Evolutionary conservation across 352 stramenopile species (phyloP), one percentile per base, ranked within the genome.

Genomic region (Peronospora farinosa): DNA sequence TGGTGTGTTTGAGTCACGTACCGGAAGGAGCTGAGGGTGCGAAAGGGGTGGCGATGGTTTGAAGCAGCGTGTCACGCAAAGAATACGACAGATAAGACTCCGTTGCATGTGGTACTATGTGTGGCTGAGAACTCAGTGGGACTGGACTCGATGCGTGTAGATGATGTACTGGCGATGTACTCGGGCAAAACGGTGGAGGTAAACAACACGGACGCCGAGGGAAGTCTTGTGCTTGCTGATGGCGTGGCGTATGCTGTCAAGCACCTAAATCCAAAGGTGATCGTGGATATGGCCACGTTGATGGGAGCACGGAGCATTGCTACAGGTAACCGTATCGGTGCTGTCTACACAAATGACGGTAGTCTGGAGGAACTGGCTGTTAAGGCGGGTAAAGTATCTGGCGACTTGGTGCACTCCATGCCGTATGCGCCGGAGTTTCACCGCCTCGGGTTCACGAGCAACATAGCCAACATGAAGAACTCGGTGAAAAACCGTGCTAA

Each of bases 381-480:
- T 28, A 65, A 68, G 38, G 81, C 81, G 16, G 95, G 93, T 36
- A 88, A 95, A 57, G 30, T 55, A 16, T 95, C 82, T 12, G 95
- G 95, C 27, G 95, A 98, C 60, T 73, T 98, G 28, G 78, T 81
- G 25, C 92, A 95, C 74, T 86, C 92, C 6, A 66, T 98, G 53
- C 75, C 95, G 19, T 98, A 97, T 66, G 78, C 72, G 40, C 95
- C 95, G 0, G 93, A 98, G 62, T 88, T 98, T 38, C 91, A 95
- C 63, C 83, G 83, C 47, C 63, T 66, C 21, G 93, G 98, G 62
- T 98, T 98, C 69, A 88, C 86, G 60, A 92, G 73, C 57, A 73
- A 81, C 13, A 78, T 98, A 16, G 92, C 95, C 3, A 93, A 98
- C 64, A 98, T 98, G 93, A 98, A 98, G 65, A 98, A 98, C 72